A percentile compares a stretch with the other conserved stretches of the same genome.
These are phyloP conservation scores for Mycocentrospora acerina DNA, from an alignment of 2,329 filamentous ascomycete genomes.

Conservation along the genomic window DNA sequence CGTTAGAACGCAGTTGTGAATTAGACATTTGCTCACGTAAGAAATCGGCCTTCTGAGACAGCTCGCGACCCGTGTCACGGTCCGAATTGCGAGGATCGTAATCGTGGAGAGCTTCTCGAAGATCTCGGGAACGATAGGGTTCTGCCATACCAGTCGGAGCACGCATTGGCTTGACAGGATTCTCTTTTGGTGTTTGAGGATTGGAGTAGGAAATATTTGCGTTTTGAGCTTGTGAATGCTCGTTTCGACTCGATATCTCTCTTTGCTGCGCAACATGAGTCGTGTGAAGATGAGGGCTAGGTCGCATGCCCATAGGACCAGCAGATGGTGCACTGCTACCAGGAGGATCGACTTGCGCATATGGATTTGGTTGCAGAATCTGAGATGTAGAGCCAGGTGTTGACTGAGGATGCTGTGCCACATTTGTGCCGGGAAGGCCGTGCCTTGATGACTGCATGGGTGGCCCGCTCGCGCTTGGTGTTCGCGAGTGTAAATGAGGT, in stretches of 20 bases:
- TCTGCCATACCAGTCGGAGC: constrained; percentile 26
- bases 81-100: constrained; percentile 33
- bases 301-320: constrained; percentile 39
- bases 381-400: constrained; percentile 23
- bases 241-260: constrained; percentile 32
- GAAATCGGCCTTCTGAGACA: constrained; percentile 32
- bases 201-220: constrained; percentile 34
- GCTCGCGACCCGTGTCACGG: constrained; percentile 36
- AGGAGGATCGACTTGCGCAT: constrained; percentile 40
- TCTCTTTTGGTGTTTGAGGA: constrained; percentile 35
- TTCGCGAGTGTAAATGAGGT: constrained; percentile 37
- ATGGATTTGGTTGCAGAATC: constrained; percentile 41
- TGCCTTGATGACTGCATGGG: constrained; percentile 27
- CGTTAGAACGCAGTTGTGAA: constrained; percentile 20
- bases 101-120: constrained; percentile 31
- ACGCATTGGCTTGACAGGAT: constrained; percentile 26
- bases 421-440: constrained; percentile 20
- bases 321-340: constrained; percentile 27
- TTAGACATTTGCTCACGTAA: constrained; percentile 31
- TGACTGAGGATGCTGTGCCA: constrained; percentile 21
- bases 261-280: constrained; percentile 31
- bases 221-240: constrained; percentile 36
- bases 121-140: constrained; percentile 31
- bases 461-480: constrained; percentile 36
- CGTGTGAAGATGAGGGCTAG: constrained; percentile 37